A percentile compares a stretch with the other conserved stretches of the same genome.
Evolutionary conservation across 441 rosid species (phyloP).

Genomic region (Theobroma grandiflorum): DNA sequence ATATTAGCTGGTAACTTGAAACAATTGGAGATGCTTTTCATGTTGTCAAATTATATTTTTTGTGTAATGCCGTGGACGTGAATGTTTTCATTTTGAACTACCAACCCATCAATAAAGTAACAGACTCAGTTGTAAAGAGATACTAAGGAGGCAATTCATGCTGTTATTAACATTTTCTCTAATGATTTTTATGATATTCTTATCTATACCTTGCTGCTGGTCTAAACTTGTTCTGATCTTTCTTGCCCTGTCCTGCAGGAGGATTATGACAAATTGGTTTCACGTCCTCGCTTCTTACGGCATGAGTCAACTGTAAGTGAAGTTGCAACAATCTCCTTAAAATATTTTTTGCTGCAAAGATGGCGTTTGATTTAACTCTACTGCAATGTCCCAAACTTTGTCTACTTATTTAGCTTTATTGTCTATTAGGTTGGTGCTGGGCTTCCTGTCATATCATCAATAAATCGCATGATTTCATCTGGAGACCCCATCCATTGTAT

Average conservation of each 20-base stretch:
- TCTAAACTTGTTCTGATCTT: constrained; percentile 13
- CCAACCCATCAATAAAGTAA: neutral
- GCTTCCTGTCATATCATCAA: constrained; percentile 87
- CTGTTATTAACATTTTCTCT: neutral
- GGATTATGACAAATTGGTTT: constrained; percentile 72
- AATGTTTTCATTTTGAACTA: neutral
- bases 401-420: constrained; percentile 30
- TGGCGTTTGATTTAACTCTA: neutral
- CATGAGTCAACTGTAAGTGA: constrained; percentile 90
- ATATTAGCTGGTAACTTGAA: neutral
- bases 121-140: neutral
- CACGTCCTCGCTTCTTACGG: constrained; percentile 66
- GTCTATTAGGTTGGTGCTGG: constrained; percentile 90
- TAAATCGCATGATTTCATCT: constrained; percentile 81
- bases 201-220: neutral
- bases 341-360: neutral
- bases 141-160: constrained; percentile 9
- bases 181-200: neutral
- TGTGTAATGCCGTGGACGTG: neutral
- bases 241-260: constrained; percentile 57
- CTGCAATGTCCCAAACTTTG: constrained; percentile 21
- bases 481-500: constrained; percentile 78
- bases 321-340: constrained; percentile 10
- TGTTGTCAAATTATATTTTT: neutral
- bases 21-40: neutral